A percentile compares a stretch with the other conserved stretches of the same genome.
Conservation (phyloP, 1,139 yeast genomes). For the Geotrichum cucujoidarum region DNA sequence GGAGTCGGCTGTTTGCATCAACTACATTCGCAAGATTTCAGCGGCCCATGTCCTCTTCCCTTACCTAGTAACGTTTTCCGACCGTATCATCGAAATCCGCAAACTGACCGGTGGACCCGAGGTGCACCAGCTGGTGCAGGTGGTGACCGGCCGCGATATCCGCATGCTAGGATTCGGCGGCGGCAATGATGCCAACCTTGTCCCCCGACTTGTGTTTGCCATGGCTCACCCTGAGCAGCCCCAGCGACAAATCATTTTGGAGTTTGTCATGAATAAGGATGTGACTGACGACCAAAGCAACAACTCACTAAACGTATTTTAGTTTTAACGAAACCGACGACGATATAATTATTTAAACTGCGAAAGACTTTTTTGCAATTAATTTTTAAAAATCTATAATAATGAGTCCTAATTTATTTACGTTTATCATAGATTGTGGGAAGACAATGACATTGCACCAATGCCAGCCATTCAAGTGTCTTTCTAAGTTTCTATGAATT, state of each 20-base stretch:
- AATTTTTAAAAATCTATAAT: neutral
- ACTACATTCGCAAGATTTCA: constrained; percentile 15
- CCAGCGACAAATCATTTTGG: constrained; percentile 10
- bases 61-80: constrained; percentile 17
- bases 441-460: no score
- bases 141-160: constrained; percentile 19
- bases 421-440: no score
- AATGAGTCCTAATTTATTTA: neutral
- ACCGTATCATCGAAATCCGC: constrained; percentile 17
- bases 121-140: constrained; percentile 18
- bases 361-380: neutral
- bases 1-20: constrained; percentile 13
- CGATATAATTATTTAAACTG: no score
- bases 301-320: constrained; percentile 1
- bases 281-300: neutral
- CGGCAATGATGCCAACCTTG: neutral
- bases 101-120: constrained; percentile 15
- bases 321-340: neutral
- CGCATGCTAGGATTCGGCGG: constrained; percentile 10
- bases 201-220: constrained; percentile 5
- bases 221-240: constrained; percentile 16
- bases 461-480: no score
- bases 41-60: constrained; percentile 18
- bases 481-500: no score
- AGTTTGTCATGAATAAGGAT: constrained; percentile 11